Evolutionary conservation across 139 green algal species (phyloP).

Genomic region (Picochlorum costavermella): DNA sequence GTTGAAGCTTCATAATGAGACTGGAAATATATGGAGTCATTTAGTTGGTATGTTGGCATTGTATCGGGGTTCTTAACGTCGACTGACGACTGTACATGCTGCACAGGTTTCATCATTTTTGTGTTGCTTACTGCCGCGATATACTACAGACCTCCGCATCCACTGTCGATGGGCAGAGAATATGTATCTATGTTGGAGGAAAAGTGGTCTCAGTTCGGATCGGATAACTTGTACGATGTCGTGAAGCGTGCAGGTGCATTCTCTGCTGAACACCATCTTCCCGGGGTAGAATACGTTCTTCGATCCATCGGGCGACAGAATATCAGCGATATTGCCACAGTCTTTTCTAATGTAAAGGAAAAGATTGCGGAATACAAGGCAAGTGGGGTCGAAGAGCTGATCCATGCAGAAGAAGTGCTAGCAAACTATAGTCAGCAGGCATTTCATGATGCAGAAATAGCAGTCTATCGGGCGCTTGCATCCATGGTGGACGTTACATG

Average conservation of each 20-base stretch:
- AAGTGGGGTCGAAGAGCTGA: neutral
- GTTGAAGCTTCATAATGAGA: constrained; percentile 92
- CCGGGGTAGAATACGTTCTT: constrained; percentile 14
- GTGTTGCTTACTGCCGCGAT: constrained; percentile 22
- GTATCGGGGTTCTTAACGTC: neutral
- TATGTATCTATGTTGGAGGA: constrained; percentile 13
- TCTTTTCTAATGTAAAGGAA: neutral
- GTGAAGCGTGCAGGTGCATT: constrained; percentile 6
- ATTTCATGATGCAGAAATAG: constrained; percentile 2
- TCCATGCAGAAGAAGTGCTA: neutral
- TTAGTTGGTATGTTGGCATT: constrained; percentile 17
- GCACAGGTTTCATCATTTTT: constrained; percentile 32
- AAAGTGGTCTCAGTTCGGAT: constrained; percentile 39
- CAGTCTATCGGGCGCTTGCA: neutral
- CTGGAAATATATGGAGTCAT: constrained; percentile 86
- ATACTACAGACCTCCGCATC: constrained; percentile 12
- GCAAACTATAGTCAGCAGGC: neutral
- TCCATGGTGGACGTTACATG: constrained; percentile 5
- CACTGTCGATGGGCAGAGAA: constrained; percentile 11
- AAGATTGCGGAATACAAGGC: neutral
- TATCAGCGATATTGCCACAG: constrained; percentile 12
- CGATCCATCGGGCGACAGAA: constrained; percentile 14
- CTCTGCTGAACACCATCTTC: constrained; percentile 1
- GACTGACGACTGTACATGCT: neutral
- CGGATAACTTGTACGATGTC: constrained; percentile 40